phyloP scores from a whole-genome alignment of 116 monocot species.

The Dioscorea cayenensis region DNA sequence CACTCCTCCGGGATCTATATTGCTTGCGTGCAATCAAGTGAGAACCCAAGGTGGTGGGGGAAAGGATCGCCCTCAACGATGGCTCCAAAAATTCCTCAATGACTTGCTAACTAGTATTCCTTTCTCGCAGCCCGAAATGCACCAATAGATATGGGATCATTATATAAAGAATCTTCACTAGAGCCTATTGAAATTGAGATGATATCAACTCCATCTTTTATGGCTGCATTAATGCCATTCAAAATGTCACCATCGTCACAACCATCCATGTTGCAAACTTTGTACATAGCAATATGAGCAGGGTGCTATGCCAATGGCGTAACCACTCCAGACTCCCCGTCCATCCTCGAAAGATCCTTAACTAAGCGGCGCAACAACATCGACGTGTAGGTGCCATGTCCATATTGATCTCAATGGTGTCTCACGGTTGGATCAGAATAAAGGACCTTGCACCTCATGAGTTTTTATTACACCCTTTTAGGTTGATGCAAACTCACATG shows the following conservation, averaged over 20 bases:
- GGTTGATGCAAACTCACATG: conserved; percentile 12
- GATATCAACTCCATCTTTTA: too few species aligned
- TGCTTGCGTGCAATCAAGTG: conserved; percentile 4
- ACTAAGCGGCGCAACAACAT: not conserved
- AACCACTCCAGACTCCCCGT: not conserved
- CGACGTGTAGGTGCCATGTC: conserved; percentile 13
- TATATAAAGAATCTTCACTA: not conserved
- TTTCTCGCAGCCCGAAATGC: not conserved
- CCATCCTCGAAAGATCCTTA: not conserved
- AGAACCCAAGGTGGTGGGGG: too few species aligned
- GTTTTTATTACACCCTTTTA: conserved; percentile 21
- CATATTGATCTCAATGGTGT: not conserved
- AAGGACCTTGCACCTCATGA: conserved; percentile 27
- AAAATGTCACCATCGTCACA: conserved; percentile 4
- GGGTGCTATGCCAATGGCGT: conserved; percentile 12
- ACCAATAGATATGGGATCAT: not conserved
- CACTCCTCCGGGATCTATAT: not conserved
- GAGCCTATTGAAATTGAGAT: conserved; percentile 5
- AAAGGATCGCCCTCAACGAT: too few species aligned
- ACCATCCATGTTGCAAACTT: not conserved
- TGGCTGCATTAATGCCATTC: not conserved
- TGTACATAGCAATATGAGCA: conserved; percentile 10
- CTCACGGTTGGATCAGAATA: not conserved
- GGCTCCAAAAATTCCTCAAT: too few species aligned
- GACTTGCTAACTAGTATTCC: conserved; percentile 5